Conservation (phyloP, 495 filamentous ascomycete species). For the Trichoderma gamsii region DNA sequence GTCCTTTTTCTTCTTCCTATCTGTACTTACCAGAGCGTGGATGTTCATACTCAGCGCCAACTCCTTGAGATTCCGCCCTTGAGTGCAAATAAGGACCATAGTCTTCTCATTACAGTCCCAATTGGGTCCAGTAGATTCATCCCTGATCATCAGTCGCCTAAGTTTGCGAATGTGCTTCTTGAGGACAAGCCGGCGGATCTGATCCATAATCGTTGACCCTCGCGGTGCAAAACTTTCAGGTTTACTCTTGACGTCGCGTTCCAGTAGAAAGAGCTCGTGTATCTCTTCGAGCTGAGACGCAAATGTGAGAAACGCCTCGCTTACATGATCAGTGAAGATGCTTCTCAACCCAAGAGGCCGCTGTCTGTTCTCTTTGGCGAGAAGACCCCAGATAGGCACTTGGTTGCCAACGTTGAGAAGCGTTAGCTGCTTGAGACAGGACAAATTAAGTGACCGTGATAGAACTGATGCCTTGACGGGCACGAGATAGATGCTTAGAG, state of each 20-base stretch:
- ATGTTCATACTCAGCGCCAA: constrained; percentile 48
- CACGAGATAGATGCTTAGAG: constrained; percentile 50
- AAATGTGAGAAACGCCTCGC: constrained; percentile 43
- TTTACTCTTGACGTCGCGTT: constrained; percentile 43
- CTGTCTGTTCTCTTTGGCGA: constrained; percentile 46
- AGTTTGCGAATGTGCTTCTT: constrained; percentile 42
- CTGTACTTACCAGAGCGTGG: constrained; percentile 41
- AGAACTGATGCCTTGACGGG: constrained; percentile 51
- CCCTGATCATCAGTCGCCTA: constrained; percentile 44
- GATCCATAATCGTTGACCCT: constrained; percentile 41
- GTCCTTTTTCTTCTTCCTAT: neutral
- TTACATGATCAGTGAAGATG: constrained; percentile 57
- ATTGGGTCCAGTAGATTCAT: constrained; percentile 34
- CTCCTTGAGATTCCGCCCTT: constrained; percentile 45
- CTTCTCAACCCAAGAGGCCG: constrained; percentile 44
- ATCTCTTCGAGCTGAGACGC: constrained; percentile 44
- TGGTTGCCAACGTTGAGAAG: constrained; percentile 58
- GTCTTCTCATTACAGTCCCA: constrained; percentile 53
- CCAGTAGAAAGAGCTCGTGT: constrained; percentile 53
- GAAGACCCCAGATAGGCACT: constrained; percentile 48
- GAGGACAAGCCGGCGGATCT: constrained; percentile 46
- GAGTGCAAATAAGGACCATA: constrained; percentile 41
- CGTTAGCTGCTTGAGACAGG: constrained; percentile 44
- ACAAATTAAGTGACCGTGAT: constrained; percentile 46
- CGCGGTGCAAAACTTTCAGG: constrained; percentile 43